Evolutionary conservation across 2,329 filamentous ascomycete species (phyloP).

Genomic region (Colletotrichum salicis): DNA sequence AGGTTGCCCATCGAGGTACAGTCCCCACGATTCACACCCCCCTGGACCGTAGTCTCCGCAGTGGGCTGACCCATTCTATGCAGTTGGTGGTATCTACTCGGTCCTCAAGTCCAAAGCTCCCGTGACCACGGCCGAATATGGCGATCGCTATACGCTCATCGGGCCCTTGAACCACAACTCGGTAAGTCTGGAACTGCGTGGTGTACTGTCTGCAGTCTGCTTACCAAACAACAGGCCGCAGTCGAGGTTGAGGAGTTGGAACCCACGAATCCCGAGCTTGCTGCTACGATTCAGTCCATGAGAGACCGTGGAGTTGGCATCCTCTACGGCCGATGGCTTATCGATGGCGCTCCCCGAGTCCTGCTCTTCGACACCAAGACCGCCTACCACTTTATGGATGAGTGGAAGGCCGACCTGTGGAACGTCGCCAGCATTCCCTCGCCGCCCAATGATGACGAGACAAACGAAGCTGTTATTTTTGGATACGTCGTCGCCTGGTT

Average conservation of each 20-base stretch:
- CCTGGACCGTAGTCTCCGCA: constrained; percentile 24
- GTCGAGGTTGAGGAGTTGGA: constrained; percentile 96
- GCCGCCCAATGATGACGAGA: constrained; percentile 90
- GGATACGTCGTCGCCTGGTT: constrained; percentile 99
- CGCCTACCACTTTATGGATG: constrained; percentile 88
- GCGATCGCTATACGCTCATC: constrained; percentile 93
- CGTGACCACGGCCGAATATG: constrained; percentile 98
- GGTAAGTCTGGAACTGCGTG: constrained; percentile 61
- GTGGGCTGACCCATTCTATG: constrained; percentile 40
- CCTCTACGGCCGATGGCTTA: constrained; percentile 95
- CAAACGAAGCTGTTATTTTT: constrained; percentile 97
- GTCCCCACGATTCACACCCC: constrained; percentile 35
- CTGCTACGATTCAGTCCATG: constrained; percentile 90
- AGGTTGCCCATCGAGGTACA: constrained; percentile 94
- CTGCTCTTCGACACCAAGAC: constrained; percentile 95
- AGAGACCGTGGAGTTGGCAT: constrained; percentile 89
- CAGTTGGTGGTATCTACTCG: constrained; percentile 98
- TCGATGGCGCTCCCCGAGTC: constrained; percentile 93
- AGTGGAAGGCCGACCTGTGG: constrained; percentile 98
- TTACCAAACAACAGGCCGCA: constrained; percentile 72
- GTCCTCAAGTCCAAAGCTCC: constrained; percentile 99
- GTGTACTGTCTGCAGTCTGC: not conserved
- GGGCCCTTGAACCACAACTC: constrained; percentile 93
- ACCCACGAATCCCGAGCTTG: constrained; percentile 81
- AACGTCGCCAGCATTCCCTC: constrained; percentile 93